These are phyloP conservation scores for Poa annua DNA, from an alignment of 176 grass and related monocot genomes.

Conservation along the genomic window DNA sequence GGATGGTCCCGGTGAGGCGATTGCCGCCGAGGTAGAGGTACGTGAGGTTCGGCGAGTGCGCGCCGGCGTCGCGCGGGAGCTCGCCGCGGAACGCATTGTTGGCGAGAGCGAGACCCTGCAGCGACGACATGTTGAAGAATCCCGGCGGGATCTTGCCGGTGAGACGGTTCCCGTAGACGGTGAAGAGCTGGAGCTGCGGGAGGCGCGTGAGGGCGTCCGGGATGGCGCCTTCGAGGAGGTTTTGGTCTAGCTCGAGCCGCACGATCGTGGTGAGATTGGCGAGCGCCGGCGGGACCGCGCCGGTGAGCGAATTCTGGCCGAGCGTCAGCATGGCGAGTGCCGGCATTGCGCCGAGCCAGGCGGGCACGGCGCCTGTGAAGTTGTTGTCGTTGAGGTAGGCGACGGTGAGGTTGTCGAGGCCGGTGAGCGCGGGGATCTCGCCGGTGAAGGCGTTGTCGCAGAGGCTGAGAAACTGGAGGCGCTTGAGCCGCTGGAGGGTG, in stretches of 20 bases:
- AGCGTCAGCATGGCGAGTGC: neutral
- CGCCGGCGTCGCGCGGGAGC: conserved; percentile 33
- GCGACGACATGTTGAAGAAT: conserved; percentile 48
- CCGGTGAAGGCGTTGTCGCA: conserved; percentile 37
- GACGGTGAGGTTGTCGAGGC: neutral
- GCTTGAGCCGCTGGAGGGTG: neutral
- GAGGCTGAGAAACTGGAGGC: neutral
- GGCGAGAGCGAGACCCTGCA: conserved; percentile 15
- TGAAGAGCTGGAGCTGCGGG: neutral
- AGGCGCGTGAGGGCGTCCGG: conserved; percentile 2
- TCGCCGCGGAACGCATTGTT: conserved; percentile 37
- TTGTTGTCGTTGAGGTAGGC: conserved; percentile 20
- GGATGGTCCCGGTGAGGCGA: conserved; percentile 36
- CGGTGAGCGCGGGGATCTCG: conserved; percentile 13
- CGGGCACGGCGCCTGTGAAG: conserved; percentile 5
- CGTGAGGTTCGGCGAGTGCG: conserved; percentile 20
- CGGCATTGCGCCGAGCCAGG: neutral
- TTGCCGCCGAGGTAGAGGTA: conserved; percentile 49
- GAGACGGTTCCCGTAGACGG: conserved; percentile 18
- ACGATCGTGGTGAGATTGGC: neutral
- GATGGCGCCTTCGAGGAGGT: neutral
- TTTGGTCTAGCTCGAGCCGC: neutral
- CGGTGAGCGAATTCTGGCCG: neutral
- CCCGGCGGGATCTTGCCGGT: conserved; percentile 19
- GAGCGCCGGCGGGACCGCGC: conserved; percentile 13